phyloP scores from a whole-genome alignment of 306 rosid genomes.

The Bauhinia variegata region DNA sequence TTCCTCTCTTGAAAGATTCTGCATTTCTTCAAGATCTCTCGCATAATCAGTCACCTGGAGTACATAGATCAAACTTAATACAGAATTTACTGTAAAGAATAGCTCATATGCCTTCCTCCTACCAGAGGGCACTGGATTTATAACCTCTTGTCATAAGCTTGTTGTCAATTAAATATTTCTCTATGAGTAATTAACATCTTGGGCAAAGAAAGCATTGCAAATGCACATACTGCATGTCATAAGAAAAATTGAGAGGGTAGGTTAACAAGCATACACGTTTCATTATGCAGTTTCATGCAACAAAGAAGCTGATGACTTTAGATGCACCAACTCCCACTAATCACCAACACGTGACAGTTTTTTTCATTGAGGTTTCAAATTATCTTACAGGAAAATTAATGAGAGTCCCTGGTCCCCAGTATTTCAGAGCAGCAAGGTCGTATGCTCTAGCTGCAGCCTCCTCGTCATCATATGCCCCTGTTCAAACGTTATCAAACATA shows the following conservation, averaged over 20 bases:
- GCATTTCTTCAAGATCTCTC: conserved; percentile 99
- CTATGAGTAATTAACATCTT: conserved; percentile 6
- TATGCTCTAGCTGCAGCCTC: conserved; percentile 99
- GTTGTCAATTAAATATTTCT: conserved; percentile 26
- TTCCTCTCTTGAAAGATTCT: conserved; percentile 90
- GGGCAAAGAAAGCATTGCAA: conserved; percentile 25
- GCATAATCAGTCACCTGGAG: conserved; percentile 93
- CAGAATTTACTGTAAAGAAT: conserved; percentile 16
- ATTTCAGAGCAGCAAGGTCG: conserved; percentile 97
- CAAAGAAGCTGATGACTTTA: not conserved
- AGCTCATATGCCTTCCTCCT: conserved; percentile 14
- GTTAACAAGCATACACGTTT: not conserved
- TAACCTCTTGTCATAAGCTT: not conserved
- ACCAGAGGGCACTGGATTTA: not conserved
- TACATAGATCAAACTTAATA: conserved; percentile 34
- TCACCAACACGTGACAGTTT: not conserved
- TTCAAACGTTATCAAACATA: conserved; percentile 18
- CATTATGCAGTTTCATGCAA: not conserved
- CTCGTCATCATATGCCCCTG: conserved; percentile 98
- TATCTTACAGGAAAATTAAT: conserved; percentile 92
- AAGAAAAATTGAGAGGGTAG: not conserved
- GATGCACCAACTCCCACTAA: not conserved
- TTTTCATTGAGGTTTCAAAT: conserved; percentile 24
- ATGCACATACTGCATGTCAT: not conserved
- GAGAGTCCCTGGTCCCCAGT: conserved; percentile 99